phyloP scores from a whole-genome alignment of 768 basidiomycete species.

The Lanmaoa pseudosensibilis region DNA sequence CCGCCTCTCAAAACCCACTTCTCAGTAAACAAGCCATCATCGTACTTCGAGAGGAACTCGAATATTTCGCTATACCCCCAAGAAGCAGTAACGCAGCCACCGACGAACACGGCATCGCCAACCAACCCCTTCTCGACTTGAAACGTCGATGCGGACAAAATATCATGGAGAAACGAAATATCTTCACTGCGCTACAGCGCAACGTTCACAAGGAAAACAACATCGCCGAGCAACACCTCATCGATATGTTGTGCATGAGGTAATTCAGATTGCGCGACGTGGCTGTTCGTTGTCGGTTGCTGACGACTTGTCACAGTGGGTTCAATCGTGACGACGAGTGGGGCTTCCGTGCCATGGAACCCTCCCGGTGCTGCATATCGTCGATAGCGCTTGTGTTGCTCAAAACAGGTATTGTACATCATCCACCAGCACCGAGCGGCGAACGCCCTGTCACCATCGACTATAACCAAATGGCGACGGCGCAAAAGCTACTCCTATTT shows the following conservation, averaged over 20 bases:
- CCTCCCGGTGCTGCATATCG: constrained; percentile 94
- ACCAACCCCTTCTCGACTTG: constrained; percentile 70
- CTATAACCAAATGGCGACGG: constrained; percentile 91
- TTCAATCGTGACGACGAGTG: constrained; percentile 97
- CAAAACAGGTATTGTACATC: constrained; percentile 93
- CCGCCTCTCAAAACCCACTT: constrained; percentile 84
- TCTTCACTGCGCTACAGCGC: constrained; percentile 96
- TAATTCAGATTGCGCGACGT: constrained; percentile 34
- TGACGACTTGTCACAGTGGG: constrained; percentile 49
- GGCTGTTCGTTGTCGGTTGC: background rate
- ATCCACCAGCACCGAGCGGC: constrained; percentile 48
- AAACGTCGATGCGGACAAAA: constrained; percentile 87
- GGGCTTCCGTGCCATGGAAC: constrained; percentile 96
- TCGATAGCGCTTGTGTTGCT: constrained; percentile 96
- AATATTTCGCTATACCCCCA: constrained; percentile 96
- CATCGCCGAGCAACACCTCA: constrained; percentile 96
- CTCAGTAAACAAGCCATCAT: constrained; percentile 97
- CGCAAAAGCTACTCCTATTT: constrained; percentile 94
- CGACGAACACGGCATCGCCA: constrained; percentile 79
- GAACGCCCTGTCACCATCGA: constrained; percentile 81
- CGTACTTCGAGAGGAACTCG: constrained; percentile 95
- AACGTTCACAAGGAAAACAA: constrained; percentile 99
- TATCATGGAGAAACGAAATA: constrained; percentile 85
- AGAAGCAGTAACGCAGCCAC: constrained; percentile 60
- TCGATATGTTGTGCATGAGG: constrained; percentile 99